A percentile compares a stretch with the other conserved stretches of the same genome.
Evolutionary conservation across 352 stramenopile species (phyloP).

Genomic region (Phytophthora pluvialis): DNA sequence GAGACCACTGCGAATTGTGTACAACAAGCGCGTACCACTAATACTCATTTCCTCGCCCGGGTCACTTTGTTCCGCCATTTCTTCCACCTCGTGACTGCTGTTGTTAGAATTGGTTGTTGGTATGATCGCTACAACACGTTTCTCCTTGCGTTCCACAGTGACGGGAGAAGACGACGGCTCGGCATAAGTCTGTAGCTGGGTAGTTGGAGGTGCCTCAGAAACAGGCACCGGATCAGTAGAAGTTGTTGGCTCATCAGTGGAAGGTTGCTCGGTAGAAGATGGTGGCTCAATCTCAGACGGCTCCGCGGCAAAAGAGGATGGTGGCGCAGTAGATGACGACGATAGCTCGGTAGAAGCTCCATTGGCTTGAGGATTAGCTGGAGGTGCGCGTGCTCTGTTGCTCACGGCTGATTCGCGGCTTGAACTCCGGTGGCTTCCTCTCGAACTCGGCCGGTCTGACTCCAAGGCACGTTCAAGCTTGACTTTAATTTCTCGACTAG

Average conservation of each 20-base stretch:
- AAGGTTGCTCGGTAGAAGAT: conserved; percentile 2
- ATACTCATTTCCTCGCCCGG: conserved; percentile 43
- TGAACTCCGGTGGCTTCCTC: conserved; percentile 17
- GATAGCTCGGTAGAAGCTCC: neutral
- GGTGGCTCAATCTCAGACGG: neutral
- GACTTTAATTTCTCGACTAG: conserved; percentile 7
- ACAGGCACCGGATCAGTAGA: conserved; percentile 1
- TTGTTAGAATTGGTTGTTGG: conserved; percentile 13
- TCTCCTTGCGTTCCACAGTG: conserved; percentile 13
- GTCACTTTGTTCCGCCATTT: conserved; percentile 28
- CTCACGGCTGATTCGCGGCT: conserved; percentile 18
- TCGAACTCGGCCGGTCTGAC: neutral
- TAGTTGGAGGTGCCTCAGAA: neutral
- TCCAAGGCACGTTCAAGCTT: conserved; percentile 11
- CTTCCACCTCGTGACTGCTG: conserved; percentile 9
- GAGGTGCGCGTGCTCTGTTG: conserved; percentile 3
- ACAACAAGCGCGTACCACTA: conserved; percentile 29
- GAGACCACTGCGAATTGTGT: neutral
- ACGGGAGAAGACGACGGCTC: conserved; percentile 22
- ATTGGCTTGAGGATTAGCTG: conserved; percentile 7
- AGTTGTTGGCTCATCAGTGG: neutral
- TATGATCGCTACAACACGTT: conserved; percentile 9
- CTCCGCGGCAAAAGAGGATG: neutral
- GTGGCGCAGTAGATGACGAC: neutral
- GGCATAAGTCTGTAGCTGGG: conserved; percentile 12